phyloP scores from a whole-genome alignment of 306 rosid species.

The Canavalia ensiformis region DNA sequence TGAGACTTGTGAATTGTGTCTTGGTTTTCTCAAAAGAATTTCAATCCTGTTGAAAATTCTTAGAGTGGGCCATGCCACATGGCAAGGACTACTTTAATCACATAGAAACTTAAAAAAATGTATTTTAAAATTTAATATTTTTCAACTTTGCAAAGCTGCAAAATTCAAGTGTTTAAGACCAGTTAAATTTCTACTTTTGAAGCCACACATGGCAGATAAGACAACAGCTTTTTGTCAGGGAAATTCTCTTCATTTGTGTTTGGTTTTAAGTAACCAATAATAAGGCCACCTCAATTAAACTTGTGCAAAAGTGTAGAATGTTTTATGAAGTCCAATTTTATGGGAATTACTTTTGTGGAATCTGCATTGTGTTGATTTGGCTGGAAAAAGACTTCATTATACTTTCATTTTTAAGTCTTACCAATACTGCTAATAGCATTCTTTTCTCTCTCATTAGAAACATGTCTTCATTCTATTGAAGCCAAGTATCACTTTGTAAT shows the following conservation, averaged over 20 bases:
- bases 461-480: neutral
- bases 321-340: neutral
- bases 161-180: too few relatives aligned
- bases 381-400: neutral
- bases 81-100: neutral
- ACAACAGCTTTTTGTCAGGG: neutral
- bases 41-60: neutral
- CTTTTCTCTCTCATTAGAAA: neutral
- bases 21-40: neutral
- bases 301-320: neutral
- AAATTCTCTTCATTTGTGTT: too few relatives aligned
- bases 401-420: neutral
- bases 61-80: neutral
- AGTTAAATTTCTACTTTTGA: neutral
- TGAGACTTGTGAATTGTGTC: neutral
- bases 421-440: neutral
- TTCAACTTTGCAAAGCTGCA: too few relatives aligned
- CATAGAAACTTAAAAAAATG: neutral
- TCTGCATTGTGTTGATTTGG: neutral
- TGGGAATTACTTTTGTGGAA: neutral
- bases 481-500: slow-evolving; percentile 11
- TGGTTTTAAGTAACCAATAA: neutral
- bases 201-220: neutral
- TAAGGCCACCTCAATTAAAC: neutral
- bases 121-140: neutral